These are phyloP conservation scores for Arthroderma sp. DNA, from an alignment of 2,329 filamentous ascomycete species.

Conservation along the genomic window DNA sequence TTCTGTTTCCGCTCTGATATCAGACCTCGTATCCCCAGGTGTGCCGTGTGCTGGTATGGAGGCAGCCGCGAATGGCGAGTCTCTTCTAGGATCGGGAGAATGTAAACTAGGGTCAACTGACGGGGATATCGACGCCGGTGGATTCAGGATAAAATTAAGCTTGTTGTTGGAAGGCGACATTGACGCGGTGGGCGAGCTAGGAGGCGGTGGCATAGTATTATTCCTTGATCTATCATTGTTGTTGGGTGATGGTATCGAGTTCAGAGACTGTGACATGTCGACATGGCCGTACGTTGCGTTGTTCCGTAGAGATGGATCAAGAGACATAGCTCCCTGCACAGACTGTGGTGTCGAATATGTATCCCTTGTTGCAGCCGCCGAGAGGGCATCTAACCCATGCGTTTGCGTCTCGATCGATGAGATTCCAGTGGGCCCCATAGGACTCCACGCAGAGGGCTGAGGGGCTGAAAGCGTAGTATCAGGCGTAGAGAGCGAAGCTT, in stretches of 20 bases:
- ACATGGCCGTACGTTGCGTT: conserved; percentile 12
- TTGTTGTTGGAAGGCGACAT: conserved; percentile 34
- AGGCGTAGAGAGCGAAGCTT: conserved; percentile 21
- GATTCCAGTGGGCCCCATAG: conserved; percentile 13
- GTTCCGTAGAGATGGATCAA: conserved; percentile 16
- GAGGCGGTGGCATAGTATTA: conserved; percentile 19
- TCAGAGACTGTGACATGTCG: conserved; percentile 11
- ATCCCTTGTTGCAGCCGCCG: conserved; percentile 36
- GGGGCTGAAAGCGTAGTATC: conserved; percentile 18
- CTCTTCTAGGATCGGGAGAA: conserved; percentile 16
- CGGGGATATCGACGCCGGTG: conserved; percentile 30
- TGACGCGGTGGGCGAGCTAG: conserved; percentile 31
- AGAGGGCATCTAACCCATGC: conserved; percentile 42
- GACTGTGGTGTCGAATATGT: conserved; percentile 17
- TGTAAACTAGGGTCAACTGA: conserved; percentile 31
- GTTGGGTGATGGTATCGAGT: conserved; percentile 19
- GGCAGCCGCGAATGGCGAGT: conserved; percentile 19
- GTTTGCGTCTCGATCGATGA: conserved; percentile 24
- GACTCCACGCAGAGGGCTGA: conserved; percentile 21
- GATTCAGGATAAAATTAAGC: conserved; percentile 45
- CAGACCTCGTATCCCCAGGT: conserved; percentile 9
- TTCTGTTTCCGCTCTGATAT: conserved; percentile 29
- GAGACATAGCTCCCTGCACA: conserved; percentile 10
- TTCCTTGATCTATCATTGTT: conserved; percentile 17
- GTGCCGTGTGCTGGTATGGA: conserved; percentile 12